These are phyloP conservation scores for Adansonia gregorii DNA, from an alignment of 441 rosid genomes.

Conservation along the genomic window DNA sequence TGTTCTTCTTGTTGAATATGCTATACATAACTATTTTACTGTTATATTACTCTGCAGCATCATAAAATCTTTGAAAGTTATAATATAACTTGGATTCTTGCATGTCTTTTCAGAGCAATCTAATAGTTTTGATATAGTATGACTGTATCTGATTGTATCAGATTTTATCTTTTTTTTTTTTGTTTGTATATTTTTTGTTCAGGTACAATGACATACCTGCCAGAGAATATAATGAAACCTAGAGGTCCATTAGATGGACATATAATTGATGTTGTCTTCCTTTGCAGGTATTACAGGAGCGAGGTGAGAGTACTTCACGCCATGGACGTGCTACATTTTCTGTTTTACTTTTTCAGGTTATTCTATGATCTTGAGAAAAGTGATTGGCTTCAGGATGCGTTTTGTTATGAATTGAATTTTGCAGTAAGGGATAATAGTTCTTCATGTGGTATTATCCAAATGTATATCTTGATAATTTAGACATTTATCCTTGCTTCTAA, in stretches of 20 bases:
- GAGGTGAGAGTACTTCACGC: conserved; percentile 98
- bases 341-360: conserved; percentile 94
- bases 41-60: not conserved
- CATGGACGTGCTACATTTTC: conserved; percentile 99
- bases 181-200: not conserved
- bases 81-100: conserved; percentile 9
- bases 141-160: not conserved
- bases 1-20: conserved; percentile 12
- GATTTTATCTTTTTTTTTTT: conserved; percentile 11
- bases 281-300: conserved; percentile 95
- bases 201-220: not conserved
- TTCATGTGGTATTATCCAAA: conserved; percentile 25
- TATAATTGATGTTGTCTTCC: conserved; percentile 29
- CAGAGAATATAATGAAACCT: conserved; percentile 19
- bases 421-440: conserved; percentile 20
- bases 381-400: conserved; percentile 11
- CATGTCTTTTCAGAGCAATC: conserved; percentile 14
- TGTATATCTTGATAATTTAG: conserved; percentile 22
- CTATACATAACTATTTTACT: not conserved
- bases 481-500: conserved; percentile 7
- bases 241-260: conserved; percentile 25
- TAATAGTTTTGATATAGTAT: conserved; percentile 10
- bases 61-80: conserved; percentile 8
- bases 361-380: conserved; percentile 28
- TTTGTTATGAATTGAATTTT: conserved; percentile 21